phyloP scores from a whole-genome alignment of 805 yeast species.

The Yamadazyma sp. region DNA sequence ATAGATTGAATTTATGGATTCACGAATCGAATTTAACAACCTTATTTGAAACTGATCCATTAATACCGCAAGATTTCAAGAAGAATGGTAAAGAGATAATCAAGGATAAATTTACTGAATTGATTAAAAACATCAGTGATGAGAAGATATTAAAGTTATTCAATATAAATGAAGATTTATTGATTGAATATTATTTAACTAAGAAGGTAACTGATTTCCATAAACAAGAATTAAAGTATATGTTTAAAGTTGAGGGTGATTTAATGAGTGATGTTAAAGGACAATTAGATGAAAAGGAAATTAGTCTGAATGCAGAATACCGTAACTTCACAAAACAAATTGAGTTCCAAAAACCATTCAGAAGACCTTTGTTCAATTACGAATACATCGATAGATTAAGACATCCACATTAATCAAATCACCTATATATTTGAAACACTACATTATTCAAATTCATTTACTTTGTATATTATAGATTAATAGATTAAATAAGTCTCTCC shows the following conservation, averaged over 20 bases:
- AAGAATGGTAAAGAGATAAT: conserved; percentile 11
- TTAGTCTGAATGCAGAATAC: conserved; percentile 17
- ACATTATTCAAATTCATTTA: no score
- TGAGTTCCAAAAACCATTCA: conserved; percentile 22
- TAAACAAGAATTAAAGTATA: conserved; percentile 18
- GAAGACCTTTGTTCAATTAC: conserved; percentile 24
- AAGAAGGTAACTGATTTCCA: conserved; percentile 19
- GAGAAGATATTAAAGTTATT: conserved; percentile 18
- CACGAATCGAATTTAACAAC: conserved; percentile 14
- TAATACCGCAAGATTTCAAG: conserved; percentile 12
- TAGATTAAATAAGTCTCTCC: no score
- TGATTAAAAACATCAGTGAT: conserved; percentile 16
- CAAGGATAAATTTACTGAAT: conserved; percentile 14
- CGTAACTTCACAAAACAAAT: conserved; percentile 18
- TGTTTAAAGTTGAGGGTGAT: conserved; percentile 10
- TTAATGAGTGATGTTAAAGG: conserved; percentile 18
- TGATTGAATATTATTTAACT: conserved; percentile 19
- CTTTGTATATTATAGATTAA: no score
- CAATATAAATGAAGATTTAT: conserved; percentile 15
- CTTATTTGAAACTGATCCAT: conserved; percentile 12
- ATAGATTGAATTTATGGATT: conserved; percentile 17
- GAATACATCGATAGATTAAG: conserved; percentile 23
- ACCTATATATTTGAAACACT: no score
- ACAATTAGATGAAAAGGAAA: conserved; percentile 12
- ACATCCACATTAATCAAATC: no score